Percentiles rank a stretch among this genome's conserved stretches.
These are phyloP conservation scores for Epichloe brachyelytri DNA, from an alignment of 2,329 filamentous ascomycete genomes.

Conservation along the genomic window DNA sequence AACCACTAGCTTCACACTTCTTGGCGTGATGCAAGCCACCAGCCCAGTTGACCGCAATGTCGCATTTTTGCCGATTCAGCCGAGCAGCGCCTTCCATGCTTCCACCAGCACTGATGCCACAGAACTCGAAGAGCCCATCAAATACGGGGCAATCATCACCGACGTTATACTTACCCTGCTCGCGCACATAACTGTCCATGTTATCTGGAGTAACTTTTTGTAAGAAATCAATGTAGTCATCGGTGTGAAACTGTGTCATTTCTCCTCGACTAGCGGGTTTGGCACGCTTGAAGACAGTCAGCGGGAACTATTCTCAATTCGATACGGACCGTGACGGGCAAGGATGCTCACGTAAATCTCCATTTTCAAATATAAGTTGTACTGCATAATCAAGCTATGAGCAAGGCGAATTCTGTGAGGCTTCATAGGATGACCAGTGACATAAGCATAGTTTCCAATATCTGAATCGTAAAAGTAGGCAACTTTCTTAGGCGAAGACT, in stretches of 20 bases:
- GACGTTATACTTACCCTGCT: slow-evolving; percentile 89
- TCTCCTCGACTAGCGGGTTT: slow-evolving; percentile 82
- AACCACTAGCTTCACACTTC: slow-evolving; percentile 89
- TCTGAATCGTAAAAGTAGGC: slow-evolving; percentile 98
- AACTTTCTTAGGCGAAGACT: slow-evolving; percentile 57
- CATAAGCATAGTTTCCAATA: slow-evolving; percentile 96
- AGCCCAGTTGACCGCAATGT: slow-evolving; percentile 98
- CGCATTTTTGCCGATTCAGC: slow-evolving; percentile 79
- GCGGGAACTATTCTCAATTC: background rate
- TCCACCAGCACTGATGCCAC: slow-evolving; percentile 84
- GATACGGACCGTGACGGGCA: background rate
- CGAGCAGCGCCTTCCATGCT: slow-evolving; percentile 89
- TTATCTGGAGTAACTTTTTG: slow-evolving; percentile 96
- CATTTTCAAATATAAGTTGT: slow-evolving; percentile 93
- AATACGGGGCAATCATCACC: slow-evolving; percentile 97
- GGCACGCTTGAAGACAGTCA: slow-evolving; percentile 42
- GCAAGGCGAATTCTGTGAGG: slow-evolving; percentile 90
- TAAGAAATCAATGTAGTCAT: slow-evolving; percentile 92
- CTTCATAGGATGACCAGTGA: slow-evolving; percentile 97
- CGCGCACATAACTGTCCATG: slow-evolving; percentile 85
- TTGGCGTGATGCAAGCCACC: slow-evolving; percentile 95
- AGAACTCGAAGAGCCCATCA: slow-evolving; percentile 94
- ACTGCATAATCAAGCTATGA: slow-evolving; percentile 91
- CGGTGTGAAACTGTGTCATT: slow-evolving; percentile 86
- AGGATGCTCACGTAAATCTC: slow-evolving; percentile 69